Percentiles rank a stretch among this genome's conserved stretches.
Conservation (phyloP, 176 grass and related monocot species). For the Oryza meyeriana region DNA sequence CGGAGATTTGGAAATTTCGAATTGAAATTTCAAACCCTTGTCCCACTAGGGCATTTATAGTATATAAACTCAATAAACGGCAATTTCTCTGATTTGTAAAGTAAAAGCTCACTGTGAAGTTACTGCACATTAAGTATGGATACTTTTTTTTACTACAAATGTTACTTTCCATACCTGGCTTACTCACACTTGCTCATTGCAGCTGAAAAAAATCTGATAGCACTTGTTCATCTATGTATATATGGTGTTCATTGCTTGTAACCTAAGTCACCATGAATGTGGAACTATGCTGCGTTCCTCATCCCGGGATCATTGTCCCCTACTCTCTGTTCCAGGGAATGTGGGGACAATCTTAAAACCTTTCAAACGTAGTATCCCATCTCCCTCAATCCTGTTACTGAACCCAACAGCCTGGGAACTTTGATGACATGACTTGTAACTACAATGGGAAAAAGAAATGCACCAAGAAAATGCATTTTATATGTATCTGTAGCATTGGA, state of each 20-base stretch:
- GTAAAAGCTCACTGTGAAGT: neutral
- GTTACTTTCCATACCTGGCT: neutral
- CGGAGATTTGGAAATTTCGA: neutral
- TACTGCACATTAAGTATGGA: neutral
- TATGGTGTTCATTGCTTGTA: neutral
- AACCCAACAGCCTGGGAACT: neutral
- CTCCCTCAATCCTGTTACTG: too few species aligned
- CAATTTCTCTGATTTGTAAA: neutral
- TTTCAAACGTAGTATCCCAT: neutral
- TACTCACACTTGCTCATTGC: neutral
- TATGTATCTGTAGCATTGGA: neutral
- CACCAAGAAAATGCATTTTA: neutral
- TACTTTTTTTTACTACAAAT: neutral
- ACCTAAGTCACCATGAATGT: neutral
- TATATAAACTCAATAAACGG: neutral
- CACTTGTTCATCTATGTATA: neutral
- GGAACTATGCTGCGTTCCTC: neutral
- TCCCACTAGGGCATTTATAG: neutral
- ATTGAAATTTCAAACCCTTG: neutral
- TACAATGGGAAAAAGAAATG: neutral
- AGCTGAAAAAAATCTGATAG: constrained; percentile 5
- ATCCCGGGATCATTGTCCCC: neutral
- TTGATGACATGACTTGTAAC: neutral
- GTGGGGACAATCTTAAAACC: neutral
- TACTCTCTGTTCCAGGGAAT: neutral